These are phyloP conservation scores for Hippophae rhamnoides DNA, from an alignment of 306 rosid genomes.

Conservation along the genomic window DNA sequence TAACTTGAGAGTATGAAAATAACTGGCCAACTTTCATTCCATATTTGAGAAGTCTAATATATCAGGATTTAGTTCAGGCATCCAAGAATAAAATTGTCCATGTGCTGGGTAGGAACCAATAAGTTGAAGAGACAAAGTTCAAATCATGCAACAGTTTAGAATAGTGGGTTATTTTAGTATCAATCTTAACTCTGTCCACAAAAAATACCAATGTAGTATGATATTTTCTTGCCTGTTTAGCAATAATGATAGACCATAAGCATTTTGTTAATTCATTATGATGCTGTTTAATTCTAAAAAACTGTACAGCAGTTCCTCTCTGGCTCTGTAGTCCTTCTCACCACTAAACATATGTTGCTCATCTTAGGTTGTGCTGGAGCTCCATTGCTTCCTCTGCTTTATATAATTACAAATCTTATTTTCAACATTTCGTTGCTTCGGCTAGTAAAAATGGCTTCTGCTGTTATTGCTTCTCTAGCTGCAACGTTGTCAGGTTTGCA, in stretches of 20 bases:
- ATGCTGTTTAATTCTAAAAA: background rate
- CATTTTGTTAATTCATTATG: background rate
- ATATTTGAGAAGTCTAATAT: too few species aligned
- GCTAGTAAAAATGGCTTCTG: constrained; percentile 67
- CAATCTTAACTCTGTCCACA: too few species aligned
- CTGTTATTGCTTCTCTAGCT: constrained; percentile 69
- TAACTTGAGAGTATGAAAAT: too few species aligned
- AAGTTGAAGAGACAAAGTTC: too few species aligned
- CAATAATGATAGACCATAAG: background rate
- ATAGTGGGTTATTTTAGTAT: too few species aligned
- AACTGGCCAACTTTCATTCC: too few species aligned
- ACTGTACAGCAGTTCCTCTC: background rate
- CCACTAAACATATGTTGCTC: background rate
- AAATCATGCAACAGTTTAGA: too few species aligned
- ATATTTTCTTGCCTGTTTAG: too few species aligned
- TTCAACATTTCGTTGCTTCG: constrained; percentile 71
- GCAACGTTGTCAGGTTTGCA: constrained; percentile 70
- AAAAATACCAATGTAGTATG: too few species aligned
- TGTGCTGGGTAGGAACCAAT: too few species aligned
- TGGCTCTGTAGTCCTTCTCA: constrained; percentile 3
- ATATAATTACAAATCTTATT: constrained; percentile 50
- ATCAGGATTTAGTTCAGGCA: too few species aligned
- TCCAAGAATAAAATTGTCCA: too few species aligned
- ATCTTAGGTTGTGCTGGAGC: constrained; percentile 73
- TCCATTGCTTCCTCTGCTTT: constrained; percentile 81